These are phyloP conservation scores for Lactuca saligna DNA, from an alignment of 129 eudicot species.

Conservation along the genomic window DNA sequence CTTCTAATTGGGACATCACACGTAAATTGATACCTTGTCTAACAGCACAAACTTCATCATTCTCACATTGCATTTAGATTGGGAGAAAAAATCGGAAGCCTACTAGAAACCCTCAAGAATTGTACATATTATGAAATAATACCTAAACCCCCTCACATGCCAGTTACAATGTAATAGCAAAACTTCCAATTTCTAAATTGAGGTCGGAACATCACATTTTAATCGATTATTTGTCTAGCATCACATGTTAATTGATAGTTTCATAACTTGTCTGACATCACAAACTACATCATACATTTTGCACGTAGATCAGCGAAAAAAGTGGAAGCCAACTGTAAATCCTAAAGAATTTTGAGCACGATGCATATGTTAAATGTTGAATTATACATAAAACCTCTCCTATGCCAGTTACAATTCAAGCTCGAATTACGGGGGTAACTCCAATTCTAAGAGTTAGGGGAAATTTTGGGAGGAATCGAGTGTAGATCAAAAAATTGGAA, in stretches of 20 bases:
- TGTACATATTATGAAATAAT: background rate
- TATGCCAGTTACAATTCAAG: background rate
- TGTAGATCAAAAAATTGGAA: background rate
- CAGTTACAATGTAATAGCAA: background rate
- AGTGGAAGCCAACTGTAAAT: background rate
- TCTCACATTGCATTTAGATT: slow-evolving; percentile 3
- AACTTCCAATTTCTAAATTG: background rate
- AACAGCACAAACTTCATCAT: slow-evolving; percentile 5
- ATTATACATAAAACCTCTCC: background rate
- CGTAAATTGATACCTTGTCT: background rate
- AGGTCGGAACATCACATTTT: background rate
- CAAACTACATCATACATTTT: background rate
- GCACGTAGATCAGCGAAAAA: too few species aligned
- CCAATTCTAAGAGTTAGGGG: background rate
- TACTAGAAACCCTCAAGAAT: background rate
- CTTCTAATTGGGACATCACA: background rate
- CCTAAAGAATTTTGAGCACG: background rate
- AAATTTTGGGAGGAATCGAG: background rate
- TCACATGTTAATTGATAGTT: background rate
- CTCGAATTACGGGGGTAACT: background rate
- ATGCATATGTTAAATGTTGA: background rate
- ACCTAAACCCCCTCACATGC: background rate
- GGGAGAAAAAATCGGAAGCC: background rate
- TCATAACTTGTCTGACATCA: background rate
- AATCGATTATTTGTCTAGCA: background rate